Evolutionary conservation across 306 rosid genomes (phyloP), one percentile per base, ranked within the genome.

Genomic region (Trifolium dubium): DNA sequence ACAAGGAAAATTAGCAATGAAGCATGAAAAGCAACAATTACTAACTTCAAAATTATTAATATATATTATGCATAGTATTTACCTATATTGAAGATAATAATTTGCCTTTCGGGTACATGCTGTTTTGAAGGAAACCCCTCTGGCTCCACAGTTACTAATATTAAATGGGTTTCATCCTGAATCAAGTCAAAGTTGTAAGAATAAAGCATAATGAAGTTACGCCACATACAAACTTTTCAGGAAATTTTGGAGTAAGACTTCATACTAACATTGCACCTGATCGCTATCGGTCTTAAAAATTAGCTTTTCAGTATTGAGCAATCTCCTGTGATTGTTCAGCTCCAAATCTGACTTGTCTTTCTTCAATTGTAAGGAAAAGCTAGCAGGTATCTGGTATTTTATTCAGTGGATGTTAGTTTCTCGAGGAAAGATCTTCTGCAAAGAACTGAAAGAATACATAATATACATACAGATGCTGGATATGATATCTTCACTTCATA

Each of bases 401-500:
- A 51, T 18, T 49, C 66, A 34, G 37, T 28, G 32, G 64, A 34
- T 73, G 82, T 78, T 69, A 56, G 70, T 75, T 69, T 75, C 68
- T 73, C 80, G 13, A 79, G 75, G 72, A 72, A 82, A 46, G 47
- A 54, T 79, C 44, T 19, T 4, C 47, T 39, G 61, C 69, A 74
- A 75, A 44, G 3, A 80, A 80, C 81, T 37, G 55, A 46, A 47
- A 49, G 17, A 82, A 79, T 78, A 78, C 79, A 19, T 29, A 70
- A 70, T 74, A 79, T 76, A 87, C 96, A 83, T 91, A 94, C 98
- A 73, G 96, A 87, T 79, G 97, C 93, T n/a, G 99, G 98, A 77
- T 89, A 89, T 64, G 97, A 94, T 88, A 94, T 91, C 96, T 90
- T 90, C 91, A 89, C 98, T 91, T 94, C 98, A 67, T 91, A 94